These are phyloP conservation scores for Carex arenaria DNA, from an alignment of 202 grass and related monocot genomes.

Conservation along the genomic window DNA sequence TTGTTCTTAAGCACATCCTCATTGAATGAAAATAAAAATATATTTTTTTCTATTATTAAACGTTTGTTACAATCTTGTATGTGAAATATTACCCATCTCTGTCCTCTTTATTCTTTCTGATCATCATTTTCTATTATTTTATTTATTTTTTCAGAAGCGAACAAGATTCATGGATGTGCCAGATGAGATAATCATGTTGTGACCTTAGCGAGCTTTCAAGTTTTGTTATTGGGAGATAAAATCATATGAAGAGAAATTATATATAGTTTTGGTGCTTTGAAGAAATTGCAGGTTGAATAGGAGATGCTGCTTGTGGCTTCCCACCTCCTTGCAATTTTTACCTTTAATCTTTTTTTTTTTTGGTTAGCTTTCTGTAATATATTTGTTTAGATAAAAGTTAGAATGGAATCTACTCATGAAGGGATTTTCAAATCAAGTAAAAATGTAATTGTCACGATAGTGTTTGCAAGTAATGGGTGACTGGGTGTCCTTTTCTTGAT, in stretches of 20 bases:
- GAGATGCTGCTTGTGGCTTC: conserved; percentile 88
- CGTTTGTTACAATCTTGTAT: not conserved
- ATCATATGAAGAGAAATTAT: conserved; percentile 9
- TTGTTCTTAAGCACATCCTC: not conserved
- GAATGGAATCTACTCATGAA: conserved; percentile 21
- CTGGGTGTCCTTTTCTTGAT: conserved; percentile 14
- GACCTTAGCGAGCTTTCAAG: not conserved
- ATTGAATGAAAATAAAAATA: too few species aligned
- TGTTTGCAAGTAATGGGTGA: conserved; percentile 19
- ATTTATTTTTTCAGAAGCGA: conserved; percentile 54
- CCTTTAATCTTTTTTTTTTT: not conserved
- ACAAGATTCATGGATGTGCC: conserved; percentile 66
- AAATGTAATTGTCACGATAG: conserved; percentile 6
- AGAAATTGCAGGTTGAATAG: conserved; percentile 33
- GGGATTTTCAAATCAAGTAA: conserved; percentile 1
- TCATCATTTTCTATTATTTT: not conserved
- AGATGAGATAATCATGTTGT: conserved; percentile 82
- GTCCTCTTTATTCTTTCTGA: not conserved
- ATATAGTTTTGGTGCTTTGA: not conserved
- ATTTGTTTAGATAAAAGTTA: conserved; percentile 6
- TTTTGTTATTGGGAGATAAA: not conserved
- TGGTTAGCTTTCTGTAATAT: conserved; percentile 21
- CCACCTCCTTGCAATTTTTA: conserved; percentile 35
- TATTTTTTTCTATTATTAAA: not conserved
- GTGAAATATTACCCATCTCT: not conserved